Conservation (phyloP, 768 basidiomycete genomes). For the Phanerochaete sordida region DNA sequence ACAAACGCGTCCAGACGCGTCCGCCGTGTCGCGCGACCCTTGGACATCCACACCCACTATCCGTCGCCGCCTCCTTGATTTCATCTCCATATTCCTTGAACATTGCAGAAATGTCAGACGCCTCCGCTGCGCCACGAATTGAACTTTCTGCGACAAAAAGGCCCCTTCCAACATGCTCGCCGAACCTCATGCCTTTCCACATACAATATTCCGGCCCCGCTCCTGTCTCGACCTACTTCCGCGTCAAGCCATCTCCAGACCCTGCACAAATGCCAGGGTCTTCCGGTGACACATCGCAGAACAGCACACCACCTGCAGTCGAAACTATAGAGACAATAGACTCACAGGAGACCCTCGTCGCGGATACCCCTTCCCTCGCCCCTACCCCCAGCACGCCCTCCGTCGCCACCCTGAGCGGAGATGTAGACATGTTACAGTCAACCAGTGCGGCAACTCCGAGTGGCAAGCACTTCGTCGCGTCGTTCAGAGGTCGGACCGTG, state of each 20-base stretch:
- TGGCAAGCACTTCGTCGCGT: constrained; percentile 44
- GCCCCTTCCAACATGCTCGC: constrained; percentile 41
- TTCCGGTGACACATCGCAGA: constrained; percentile 1
- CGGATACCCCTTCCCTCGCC: constrained; percentile 1
- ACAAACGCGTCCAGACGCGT: too few relatives aligned
- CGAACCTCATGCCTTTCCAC: constrained; percentile 82
- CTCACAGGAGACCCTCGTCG: constrained; percentile 9
- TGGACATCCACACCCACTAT: too few relatives aligned
- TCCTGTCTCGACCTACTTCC: constrained; percentile 71
- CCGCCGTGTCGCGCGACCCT: too few relatives aligned
- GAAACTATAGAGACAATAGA: not conserved
- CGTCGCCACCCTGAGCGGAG: not conserved
- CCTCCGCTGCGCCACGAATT: not conserved
- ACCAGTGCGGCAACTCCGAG: not conserved
- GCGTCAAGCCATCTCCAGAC: constrained; percentile 38
- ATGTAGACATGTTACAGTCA: not conserved
- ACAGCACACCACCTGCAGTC: not conserved
- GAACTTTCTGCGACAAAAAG: constrained; percentile 4
- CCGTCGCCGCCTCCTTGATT: not conserved
- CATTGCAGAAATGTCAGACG: not conserved
- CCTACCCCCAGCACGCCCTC: not conserved
- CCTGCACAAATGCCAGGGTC: constrained; percentile 12
- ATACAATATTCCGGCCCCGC: constrained; percentile 69
- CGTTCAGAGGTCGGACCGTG: constrained; percentile 74
- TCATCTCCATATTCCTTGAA: not conserved